Base-by-base conservation (phyloP, 176 grass and related monocot species). In the Panicum miliaceum region DNA sequence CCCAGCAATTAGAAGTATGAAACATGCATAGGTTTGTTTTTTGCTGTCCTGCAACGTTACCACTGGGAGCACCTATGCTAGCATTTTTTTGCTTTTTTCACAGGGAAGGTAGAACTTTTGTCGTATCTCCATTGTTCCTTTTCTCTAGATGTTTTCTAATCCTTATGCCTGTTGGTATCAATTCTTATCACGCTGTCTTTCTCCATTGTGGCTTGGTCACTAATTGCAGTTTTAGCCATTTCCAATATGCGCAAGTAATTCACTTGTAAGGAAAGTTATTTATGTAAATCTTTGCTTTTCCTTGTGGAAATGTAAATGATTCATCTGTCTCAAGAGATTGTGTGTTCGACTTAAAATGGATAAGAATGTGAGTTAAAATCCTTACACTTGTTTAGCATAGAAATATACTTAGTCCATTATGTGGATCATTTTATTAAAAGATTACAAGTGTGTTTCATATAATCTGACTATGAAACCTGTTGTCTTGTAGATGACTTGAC, bases 401-500 rank as follows among this genome's bases (percentile, higher is more conserved):
- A 1, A 71, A 26, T 68, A 41, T 25, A 63, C 62, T 81, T 18
- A 77, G 45, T 45, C 23, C 4, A 15, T 25, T 71, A 32, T 73
- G 43, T 73, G 7, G 14, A 20, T 32, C 34, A 38, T 64, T 46
- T 38, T 38, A 50, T 27, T 26, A 60, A 54, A 22, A 25, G 18
- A 76, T 60, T 38, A 51, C 15, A n/a, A 64, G 27, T 8, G 20
- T 64, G 53, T 56, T 58, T 23, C 29, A 57, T 25, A 1, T 73
- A 9, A 41, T 77, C 57, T 90, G 73, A 82, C 43, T 64, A 18
- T 32, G 47, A 37, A 84, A 82, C 40, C 43, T 18, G 54, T 26
- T 65, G 11, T 57, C 20, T 10, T 86, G 56, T 12, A 90, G 88
- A 66, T 71, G 72, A 20, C 7, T 86, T 58, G 63, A 38, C 26